Evolutionary conservation across 2,329 filamentous ascomycete genomes (phyloP), one percentile per base, ranked within the genome.

Genomic region (Colletotrichum phormii): DNA sequence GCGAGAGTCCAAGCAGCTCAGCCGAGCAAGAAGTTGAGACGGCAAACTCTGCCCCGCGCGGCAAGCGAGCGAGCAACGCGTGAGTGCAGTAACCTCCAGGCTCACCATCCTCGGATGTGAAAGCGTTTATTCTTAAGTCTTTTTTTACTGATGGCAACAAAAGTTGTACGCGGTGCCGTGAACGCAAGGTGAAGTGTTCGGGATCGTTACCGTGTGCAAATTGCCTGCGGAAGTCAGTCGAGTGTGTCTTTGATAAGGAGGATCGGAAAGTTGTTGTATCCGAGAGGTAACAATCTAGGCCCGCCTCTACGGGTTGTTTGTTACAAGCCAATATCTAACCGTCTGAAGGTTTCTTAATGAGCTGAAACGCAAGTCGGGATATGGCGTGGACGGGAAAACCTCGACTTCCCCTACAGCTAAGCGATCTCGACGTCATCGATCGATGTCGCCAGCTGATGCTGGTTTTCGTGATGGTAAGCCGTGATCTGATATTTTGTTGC

Each of bases 191-290:
- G 22, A 64, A 70, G 12, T 73, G 67, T 9, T 73, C 58, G 13
- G 62, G 62, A 11, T 71, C 67, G 13, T 37, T 54, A 13, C 71
- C 66, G 13, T 73, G 71, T 24, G 31, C 31, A 3, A 70, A 73
- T 6, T 73, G 71, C 8, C 59, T 54, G 15, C 60, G 61, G 9
- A 63, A 62, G 8, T 64, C 71, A 3, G 60, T 64, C 13, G 63
- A 59, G n/a, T 73, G 66, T n/a, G 61, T 70, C 9, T 73, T 70
- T 22, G 66, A 73, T 26, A 63, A 57, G 35, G 71, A 73, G 11
- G 71, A 73, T 29, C 68, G 67, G 49, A 73, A 73, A 22, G 71
- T 73, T 2, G 55, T 73, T 13, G 66, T 73, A 0, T 70, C 71
- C 22, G 70, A 72, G 24, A 68, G 70, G 70, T 72, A 53, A 29